Conservation (phyloP, 495 filamentous ascomycete genomes). For the Penicillium canescens region DNA sequence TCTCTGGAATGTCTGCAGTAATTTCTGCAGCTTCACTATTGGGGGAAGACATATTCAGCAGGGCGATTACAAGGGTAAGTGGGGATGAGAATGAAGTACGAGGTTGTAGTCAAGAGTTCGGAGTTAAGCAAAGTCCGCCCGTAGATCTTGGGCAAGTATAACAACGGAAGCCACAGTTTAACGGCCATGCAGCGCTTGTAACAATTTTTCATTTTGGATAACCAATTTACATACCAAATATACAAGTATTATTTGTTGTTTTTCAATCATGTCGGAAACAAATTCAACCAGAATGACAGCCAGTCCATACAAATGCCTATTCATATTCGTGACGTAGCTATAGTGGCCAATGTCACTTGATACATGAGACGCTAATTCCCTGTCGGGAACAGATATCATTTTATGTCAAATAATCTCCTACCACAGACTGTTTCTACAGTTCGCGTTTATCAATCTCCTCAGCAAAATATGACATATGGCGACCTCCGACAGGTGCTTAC, state of each 20-base stretch:
- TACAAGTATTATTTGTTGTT: neutral
- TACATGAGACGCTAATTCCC: neutral
- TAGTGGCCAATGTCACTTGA: neutral
- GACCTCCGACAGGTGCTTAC: neutral
- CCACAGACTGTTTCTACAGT: too few species aligned
- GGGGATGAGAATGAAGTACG: neutral
- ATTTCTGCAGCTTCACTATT: neutral
- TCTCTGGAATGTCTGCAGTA: neutral
- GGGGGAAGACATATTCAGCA: neutral
- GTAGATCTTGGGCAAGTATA: too few species aligned
- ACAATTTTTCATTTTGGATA: too few species aligned
- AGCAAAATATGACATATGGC: neutral
- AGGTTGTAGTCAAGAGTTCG: neutral
- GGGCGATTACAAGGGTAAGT: neutral
- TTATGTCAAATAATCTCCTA: too few species aligned
- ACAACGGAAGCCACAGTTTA: too few species aligned
- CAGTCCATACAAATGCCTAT: neutral
- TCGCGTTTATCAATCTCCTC: neutral
- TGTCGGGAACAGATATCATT: too few species aligned
- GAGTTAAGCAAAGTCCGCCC: constrained; percentile 1
- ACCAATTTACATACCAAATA: too few species aligned
- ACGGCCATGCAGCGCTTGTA: too few species aligned
- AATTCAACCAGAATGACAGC: too few species aligned
- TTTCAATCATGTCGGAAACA: neutral
- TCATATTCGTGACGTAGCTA: constrained; percentile 2